A percentile compares a stretch with the other conserved stretches of the same genome.
phyloP scores from a whole-genome alignment of 108 stramenopile species.

The Parietichytrium sp. region DNA sequence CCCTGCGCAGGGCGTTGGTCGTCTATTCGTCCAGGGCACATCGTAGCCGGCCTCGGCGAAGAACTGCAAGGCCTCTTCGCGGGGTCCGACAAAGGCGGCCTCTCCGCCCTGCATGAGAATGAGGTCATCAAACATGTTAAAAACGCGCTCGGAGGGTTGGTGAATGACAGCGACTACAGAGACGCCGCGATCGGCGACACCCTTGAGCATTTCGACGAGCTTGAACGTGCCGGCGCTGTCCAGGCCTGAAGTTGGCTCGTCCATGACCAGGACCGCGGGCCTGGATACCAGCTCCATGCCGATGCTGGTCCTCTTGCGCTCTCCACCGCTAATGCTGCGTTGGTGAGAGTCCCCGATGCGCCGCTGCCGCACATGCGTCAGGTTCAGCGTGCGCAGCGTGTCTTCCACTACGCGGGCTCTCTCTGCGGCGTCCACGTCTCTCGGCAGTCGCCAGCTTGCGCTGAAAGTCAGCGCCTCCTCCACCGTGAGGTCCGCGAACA shows the following conservation, averaged over 20 bases:
- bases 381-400: neutral
- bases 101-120: conserved; percentile 53
- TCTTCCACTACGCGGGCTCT: neutral
- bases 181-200: conserved; percentile 63
- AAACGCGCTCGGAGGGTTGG: conserved; percentile 80
- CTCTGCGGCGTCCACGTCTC: neutral
- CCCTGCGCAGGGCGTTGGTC: neutral
- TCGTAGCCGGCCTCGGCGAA: neutral
- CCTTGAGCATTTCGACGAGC: conserved; percentile 69
- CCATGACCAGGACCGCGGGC: conserved; percentile 47
- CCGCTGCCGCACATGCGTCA: neutral
- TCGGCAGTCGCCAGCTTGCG: conserved; percentile 44
- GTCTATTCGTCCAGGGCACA: neutral
- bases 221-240: conserved; percentile 74
- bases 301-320: conserved; percentile 52
- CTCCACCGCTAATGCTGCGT: conserved; percentile 48
- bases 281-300: conserved; percentile 48
- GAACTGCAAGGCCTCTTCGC: neutral
- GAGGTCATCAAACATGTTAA: conserved; percentile 73
- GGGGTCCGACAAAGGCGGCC: neutral
- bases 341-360: neutral
- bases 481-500: conserved; percentile 49
- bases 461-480: conserved; percentile 43
- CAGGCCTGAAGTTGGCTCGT: conserved; percentile 67
- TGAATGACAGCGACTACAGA: conserved; percentile 81